phyloP scores from a whole-genome alignment of 495 filamentous ascomycete species.

The Massariosphaeria phaeospora region DNA sequence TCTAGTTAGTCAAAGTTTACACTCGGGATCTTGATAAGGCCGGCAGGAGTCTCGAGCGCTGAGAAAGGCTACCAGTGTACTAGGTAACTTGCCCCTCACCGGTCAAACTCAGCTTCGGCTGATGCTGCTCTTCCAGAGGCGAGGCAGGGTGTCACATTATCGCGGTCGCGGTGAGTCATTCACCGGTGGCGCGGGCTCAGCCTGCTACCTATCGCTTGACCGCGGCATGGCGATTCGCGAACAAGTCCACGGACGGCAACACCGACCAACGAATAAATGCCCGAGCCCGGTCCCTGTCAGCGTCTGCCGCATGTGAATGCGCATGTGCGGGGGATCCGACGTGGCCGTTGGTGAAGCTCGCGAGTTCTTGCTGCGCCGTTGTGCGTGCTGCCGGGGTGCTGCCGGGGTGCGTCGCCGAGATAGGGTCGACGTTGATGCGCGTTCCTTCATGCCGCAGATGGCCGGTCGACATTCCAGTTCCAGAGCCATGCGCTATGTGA shows the following conservation, averaged over 20 bases:
- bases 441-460: neutral
- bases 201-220: too few relatives aligned
- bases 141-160: neutral
- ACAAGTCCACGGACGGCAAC: neutral
- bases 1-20: too few relatives aligned
- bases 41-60: too few relatives aligned
- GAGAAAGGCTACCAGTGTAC: too few relatives aligned
- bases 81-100: too few relatives aligned
- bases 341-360: neutral
- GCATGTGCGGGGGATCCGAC: too few relatives aligned
- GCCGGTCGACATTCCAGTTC: neutral
- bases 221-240: neutral
- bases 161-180: conserved; percentile 4
- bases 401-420: neutral
- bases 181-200: conserved; percentile 13
- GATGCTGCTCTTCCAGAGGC: neutral
- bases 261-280: neutral
- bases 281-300: neutral
- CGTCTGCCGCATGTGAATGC: too few relatives aligned
- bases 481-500: neutral
- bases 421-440: neutral
- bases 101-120: too few relatives aligned
- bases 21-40: too few relatives aligned
- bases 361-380: neutral
- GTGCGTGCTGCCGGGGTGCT: neutral